A percentile compares a stretch with the other conserved stretches of the same genome.
phyloP scores from a whole-genome alignment of 2,329 filamentous ascomycete species.

The Neurospora crassa region DNA sequence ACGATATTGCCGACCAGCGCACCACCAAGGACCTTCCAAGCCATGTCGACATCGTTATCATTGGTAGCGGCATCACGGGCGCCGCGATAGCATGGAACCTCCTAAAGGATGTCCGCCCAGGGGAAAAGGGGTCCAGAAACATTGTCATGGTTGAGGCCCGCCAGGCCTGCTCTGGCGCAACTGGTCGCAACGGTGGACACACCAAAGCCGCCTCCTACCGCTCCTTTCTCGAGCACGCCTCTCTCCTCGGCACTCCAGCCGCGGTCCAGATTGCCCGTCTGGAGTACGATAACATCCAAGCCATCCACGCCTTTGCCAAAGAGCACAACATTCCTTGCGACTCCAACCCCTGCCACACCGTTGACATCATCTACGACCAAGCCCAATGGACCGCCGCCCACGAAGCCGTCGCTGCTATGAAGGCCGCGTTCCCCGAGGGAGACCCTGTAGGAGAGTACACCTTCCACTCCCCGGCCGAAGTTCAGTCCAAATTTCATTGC shows the following conservation, averaged over 20 bases:
- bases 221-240: conserved; percentile 37
- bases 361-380: conserved; percentile 48
- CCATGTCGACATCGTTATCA: conserved; percentile 48
- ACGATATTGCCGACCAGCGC: conserved; percentile 40
- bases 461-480: conserved; percentile 32
- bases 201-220: conserved; percentile 36
- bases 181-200: conserved; percentile 46
- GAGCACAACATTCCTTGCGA: conserved; percentile 40
- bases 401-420: conserved; percentile 34
- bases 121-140: conserved; percentile 15
- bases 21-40: conserved; percentile 40
- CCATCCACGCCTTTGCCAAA: conserved; percentile 44
- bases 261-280: conserved; percentile 42
- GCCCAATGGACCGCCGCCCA: conserved; percentile 29
- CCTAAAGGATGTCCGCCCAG: conserved; percentile 15
- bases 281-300: conserved; percentile 42
- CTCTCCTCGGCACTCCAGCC: conserved; percentile 34
- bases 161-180: conserved; percentile 57
- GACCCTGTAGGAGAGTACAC: conserved; percentile 34
- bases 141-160: conserved; percentile 57
- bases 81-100: conserved; percentile 47
- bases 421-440: conserved; percentile 28
- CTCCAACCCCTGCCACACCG: conserved; percentile 38
- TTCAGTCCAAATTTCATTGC: conserved; percentile 30
- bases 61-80: conserved; percentile 58